phyloP scores from a whole-genome alignment of 768 basidiomycete species.

The Tulasnella sp. region DNA sequence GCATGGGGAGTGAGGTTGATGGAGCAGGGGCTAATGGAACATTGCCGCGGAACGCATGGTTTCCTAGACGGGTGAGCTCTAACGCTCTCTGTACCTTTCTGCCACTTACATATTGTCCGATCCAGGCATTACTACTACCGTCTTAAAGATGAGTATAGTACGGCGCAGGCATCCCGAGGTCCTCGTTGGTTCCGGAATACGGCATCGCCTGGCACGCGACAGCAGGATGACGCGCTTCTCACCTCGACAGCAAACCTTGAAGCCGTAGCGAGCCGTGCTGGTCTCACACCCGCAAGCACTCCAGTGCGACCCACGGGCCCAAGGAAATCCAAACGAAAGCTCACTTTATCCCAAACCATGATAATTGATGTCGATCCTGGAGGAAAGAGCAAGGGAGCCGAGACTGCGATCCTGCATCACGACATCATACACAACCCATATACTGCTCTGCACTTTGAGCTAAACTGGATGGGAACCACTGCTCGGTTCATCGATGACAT shows the following conservation, averaged over 20 bases:
- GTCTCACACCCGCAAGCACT: slow-evolving; percentile 31
- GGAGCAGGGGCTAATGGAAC: slow-evolving; percentile 84
- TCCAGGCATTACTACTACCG: slow-evolving; percentile 86
- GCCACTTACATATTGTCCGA: neutral
- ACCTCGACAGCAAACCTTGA: neutral
- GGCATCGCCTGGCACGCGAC: neutral
- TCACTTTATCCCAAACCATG: slow-evolving; percentile 86
- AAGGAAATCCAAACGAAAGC: slow-evolving; percentile 57
- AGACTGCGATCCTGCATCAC: slow-evolving; percentile 85
- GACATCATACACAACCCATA: slow-evolving; percentile 94
- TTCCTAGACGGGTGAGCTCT: slow-evolving; percentile 79
- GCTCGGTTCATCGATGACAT: slow-evolving; percentile 90
- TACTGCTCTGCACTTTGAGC: slow-evolving; percentile 96
- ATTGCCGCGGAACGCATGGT: slow-evolving; percentile 74
- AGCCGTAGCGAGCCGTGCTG: slow-evolving; percentile 26
- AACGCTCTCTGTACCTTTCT: neutral
- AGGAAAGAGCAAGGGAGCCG: slow-evolving; percentile 72
- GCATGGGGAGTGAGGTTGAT: slow-evolving; percentile 78
- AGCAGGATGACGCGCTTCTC: slow-evolving; percentile 27
- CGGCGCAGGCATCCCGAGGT: slow-evolving; percentile 66
- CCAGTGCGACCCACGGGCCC: neutral
- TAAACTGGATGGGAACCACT: slow-evolving; percentile 96
- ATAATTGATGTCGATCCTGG: slow-evolving; percentile 83
- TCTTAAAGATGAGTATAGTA: slow-evolving; percentile 73
- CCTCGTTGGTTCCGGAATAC: slow-evolving; percentile 66